Percentiles rank a stretch among this genome's conserved stretches.
Evolutionary conservation across 2,329 filamentous ascomycete genomes (phyloP).

Genomic region (Curvularia sp.): DNA sequence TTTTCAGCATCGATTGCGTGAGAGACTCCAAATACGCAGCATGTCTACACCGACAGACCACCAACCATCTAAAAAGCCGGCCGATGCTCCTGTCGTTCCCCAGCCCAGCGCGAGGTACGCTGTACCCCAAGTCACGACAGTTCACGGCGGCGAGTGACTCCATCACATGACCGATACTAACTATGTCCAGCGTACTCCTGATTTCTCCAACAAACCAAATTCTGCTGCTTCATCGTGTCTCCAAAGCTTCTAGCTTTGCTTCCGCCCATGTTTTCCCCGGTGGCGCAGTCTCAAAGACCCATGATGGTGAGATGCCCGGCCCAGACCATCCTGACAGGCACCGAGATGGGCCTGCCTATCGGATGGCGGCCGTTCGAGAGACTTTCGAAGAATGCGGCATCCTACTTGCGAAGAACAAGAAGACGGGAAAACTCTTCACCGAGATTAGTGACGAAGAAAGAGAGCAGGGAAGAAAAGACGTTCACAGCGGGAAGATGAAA

Average conservation of each 20-base stretch:
- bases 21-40: conserved; percentile 20
- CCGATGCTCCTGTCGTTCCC: conserved; percentile 55
- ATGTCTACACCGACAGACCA: conserved; percentile 48
- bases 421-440: conserved; percentile 62
- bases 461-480: conserved; percentile 69
- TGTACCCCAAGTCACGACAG: background rate
- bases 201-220: conserved; percentile 87
- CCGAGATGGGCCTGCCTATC: conserved; percentile 73
- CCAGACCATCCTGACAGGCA: conserved; percentile 65
- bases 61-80: conserved; percentile 36
- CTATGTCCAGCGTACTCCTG: conserved; percentile 71
- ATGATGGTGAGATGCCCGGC: conserved; percentile 71
- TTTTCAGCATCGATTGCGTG: no score
- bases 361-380: conserved; percentile 85
- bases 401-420: conserved; percentile 68
- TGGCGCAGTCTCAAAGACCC: conserved; percentile 77
- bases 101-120: conserved; percentile 69
- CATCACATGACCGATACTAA: conserved; percentile 1
- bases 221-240: conserved; percentile 83
- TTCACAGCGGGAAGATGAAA: conserved; percentile 70
- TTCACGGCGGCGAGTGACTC: background rate
- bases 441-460: conserved; percentile 66
- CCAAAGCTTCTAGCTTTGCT: conserved; percentile 82
- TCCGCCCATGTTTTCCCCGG: conserved; percentile 96
- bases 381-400: conserved; percentile 96